phyloP scores from a whole-genome alignment of 805 yeast species.

The Lachancea quebecensis region DNA sequence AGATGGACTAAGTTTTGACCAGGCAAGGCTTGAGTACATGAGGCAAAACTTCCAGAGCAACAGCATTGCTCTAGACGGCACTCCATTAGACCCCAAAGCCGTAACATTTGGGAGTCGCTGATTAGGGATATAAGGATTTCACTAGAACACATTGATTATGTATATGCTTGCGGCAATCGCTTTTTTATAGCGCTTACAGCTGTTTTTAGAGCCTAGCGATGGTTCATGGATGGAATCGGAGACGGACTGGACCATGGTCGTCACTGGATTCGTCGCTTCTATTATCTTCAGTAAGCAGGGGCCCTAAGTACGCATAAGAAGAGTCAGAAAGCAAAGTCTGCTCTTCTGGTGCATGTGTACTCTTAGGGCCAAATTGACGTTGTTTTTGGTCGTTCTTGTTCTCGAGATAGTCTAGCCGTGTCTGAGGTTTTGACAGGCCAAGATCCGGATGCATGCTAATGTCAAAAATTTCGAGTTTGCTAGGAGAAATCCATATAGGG shows the following conservation, averaged over 20 bases:
- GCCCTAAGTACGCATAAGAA: conserved; percentile 41
- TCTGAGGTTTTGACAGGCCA: not conserved
- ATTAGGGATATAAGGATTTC: too few species aligned
- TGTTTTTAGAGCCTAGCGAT: too few species aligned
- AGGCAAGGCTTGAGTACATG: conserved; percentile 54
- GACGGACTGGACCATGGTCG: conserved; percentile 17
- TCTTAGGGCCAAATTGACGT: not conserved
- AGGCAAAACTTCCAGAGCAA: conserved; percentile 40
- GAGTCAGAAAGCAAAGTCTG: conserved; percentile 27
- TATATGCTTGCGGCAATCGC: too few species aligned
- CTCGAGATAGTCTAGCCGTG: not conserved
- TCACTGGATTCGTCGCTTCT: conserved; percentile 8
- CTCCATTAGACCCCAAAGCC: conserved; percentile 60
- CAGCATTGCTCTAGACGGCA: conserved; percentile 57
- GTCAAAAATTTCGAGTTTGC: conserved; percentile 23
- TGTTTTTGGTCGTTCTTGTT: not conserved
- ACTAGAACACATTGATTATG: too few species aligned
- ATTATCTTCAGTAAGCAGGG: conserved; percentile 16
- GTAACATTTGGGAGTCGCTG: conserved; percentile 37
- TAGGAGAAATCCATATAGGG: conserved; percentile 32
- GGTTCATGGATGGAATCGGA: conserved; percentile 9
- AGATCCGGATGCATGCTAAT: conserved; percentile 10
- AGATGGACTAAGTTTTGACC: conserved; percentile 51
- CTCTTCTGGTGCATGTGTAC: conserved; percentile 2
- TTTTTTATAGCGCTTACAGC: too few species aligned